Base-by-base conservation (phyloP, 768 basidiomycete genomes). In the Amanita pseudoporphyria region DNA sequence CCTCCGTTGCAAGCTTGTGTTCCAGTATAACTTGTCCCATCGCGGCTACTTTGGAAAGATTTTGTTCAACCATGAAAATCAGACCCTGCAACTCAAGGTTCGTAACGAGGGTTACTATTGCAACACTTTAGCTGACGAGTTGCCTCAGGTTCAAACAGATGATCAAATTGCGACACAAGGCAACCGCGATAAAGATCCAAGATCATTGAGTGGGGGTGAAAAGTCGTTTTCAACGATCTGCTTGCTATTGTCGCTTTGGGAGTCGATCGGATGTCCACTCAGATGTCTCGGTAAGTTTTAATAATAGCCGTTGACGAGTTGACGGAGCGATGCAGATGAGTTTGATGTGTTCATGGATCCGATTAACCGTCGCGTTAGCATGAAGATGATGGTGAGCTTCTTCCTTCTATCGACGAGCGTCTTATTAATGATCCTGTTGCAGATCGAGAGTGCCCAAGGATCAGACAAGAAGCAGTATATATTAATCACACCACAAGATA, bases 261-360 rank as follows among this genome's bases (percentile, higher is more conserved):
- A 96, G 58, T 84, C 90, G 13, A 92, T 94, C 49, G 86, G 88
- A 1, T 94, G 94, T 61, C 96, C 96, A 1, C 72, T 99, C 40
- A 74, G 96, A 52, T 97, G 95, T 60, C 79, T 98, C 19, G 87
- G 87, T 87, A 58, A 36, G 75, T 64, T 26, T 14, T 28, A 32
- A 52, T 3, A 19, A 14, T 30, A 28, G 22, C 16, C 3, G 1
- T 3, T n/a, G 6, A 13, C 4, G 31, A 21, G 19, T 32, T 22
- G 36, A 31, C 13, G 36, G 12, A 3, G 12, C 14, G 13, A 32
- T 7, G 13, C 53, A 82, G 96, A 99, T 59, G 96, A 99, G 63
- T 99, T 96, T 61, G 95, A 98, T 58, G 95, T 97, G 9, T 97
- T 95, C 72, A 92, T 98, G 89, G 91, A 94, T 61, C 88, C 88